Percentiles rank a stretch among this genome's conserved stretches.
These are phyloP conservation scores for Talaromyces sp. DNA, from an alignment of 2,329 filamentous ascomycete species.

Conservation along the genomic window DNA sequence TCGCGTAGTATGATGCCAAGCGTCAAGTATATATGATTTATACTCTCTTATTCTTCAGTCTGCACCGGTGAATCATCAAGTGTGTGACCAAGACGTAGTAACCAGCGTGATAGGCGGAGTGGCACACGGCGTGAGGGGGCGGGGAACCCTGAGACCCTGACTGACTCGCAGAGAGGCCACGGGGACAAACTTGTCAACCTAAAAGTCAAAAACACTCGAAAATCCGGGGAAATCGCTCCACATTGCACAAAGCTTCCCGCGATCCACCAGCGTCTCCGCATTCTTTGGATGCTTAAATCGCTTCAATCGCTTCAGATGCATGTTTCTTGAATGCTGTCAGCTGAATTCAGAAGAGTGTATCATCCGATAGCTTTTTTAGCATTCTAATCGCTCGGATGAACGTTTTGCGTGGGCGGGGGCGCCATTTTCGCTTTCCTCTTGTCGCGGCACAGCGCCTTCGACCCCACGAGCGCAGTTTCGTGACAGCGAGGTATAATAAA, in stretches of 20 bases:
- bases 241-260: slow-evolving; percentile 1
- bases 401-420: neutral
- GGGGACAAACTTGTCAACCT: neutral
- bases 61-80: neutral
- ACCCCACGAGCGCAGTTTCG: neutral
- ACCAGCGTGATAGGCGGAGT: neutral
- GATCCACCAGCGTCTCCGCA: slow-evolving; percentile 4
- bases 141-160: no score
- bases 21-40: no score
- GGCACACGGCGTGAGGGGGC: neutral
- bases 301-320: neutral
- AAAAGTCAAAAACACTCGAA: slow-evolving; percentile 3
- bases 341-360: neutral
- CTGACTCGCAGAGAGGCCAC: neutral
- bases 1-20: neutral
- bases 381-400: neutral
- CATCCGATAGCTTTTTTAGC: neutral
- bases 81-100: neutral
- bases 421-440: neutral
- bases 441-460: neutral
- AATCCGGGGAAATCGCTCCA: slow-evolving; percentile 8
- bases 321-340: neutral
- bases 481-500: neutral
- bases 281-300: neutral
- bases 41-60: no score